phyloP scores from a whole-genome alignment of 2,329 filamentous ascomycete genomes.

The Macrophomina phaseolina region DNA sequence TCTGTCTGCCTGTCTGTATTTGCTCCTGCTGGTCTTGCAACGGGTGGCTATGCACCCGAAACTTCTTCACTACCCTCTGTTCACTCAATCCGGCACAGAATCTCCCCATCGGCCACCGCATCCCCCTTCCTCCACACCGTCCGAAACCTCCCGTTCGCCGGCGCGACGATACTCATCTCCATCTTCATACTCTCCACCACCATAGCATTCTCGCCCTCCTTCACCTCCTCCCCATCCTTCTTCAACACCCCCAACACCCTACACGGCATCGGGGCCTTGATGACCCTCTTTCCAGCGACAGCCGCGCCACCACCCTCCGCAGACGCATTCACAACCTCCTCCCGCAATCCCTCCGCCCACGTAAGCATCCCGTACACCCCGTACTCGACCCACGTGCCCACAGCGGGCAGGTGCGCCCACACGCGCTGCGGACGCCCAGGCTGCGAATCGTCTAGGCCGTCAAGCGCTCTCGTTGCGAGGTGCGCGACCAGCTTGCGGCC shows the following conservation, averaged over 20 bases:
- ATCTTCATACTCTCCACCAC: slow-evolving; percentile 52
- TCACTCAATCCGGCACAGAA: slow-evolving; percentile 36
- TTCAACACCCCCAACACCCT: slow-evolving; percentile 43
- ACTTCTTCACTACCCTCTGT: no score
- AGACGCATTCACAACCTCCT: slow-evolving; percentile 30
- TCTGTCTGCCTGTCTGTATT: no score
- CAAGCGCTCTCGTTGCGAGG: background rate
- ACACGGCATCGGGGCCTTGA: slow-evolving; percentile 39
- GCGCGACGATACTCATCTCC: slow-evolving; percentile 43
- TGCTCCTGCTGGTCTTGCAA: no score
- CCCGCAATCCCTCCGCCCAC: slow-evolving; percentile 36
- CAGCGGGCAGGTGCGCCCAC: slow-evolving; percentile 38
- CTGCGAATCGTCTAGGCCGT: background rate
- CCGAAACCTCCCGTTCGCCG: slow-evolving; percentile 37
- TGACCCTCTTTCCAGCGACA: slow-evolving; percentile 22
- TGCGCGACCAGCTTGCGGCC: background rate
- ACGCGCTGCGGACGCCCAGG: slow-evolving; percentile 29
- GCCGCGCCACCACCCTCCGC: slow-evolving; percentile 33
- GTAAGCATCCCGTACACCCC: slow-evolving; percentile 37
- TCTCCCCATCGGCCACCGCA: slow-evolving; percentile 42
- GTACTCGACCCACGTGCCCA: slow-evolving; percentile 40
- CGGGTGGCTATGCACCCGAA: no score
- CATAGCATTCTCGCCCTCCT: background rate
- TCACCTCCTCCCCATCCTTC: slow-evolving; percentile 39
- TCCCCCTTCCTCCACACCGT: slow-evolving; percentile 21